Evolutionary conservation across 1,139 yeast genomes (phyloP).

Genomic region (Magnusiomyces sp.): DNA sequence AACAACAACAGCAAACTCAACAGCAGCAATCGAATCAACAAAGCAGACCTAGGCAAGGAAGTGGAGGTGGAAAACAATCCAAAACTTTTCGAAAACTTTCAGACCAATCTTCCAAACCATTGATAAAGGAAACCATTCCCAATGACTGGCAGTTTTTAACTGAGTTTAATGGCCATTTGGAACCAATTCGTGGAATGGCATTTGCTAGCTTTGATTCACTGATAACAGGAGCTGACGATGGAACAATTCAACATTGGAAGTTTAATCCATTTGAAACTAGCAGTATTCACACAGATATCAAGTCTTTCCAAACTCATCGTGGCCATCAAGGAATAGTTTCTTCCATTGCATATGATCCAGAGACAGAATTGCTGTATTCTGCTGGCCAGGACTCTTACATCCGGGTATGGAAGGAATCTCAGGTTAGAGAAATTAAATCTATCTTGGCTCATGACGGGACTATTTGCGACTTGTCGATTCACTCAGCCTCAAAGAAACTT

Average conservation of each 20-base stretch:
- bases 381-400: slow-evolving; percentile 22
- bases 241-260: slow-evolving; percentile 21
- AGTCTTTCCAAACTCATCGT: slow-evolving; percentile 11
- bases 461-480: slow-evolving; percentile 20
- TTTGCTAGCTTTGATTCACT: slow-evolving; percentile 15
- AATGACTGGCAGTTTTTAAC: slow-evolving; percentile 3
- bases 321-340: slow-evolving; percentile 22
- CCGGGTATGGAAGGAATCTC: slow-evolving; percentile 15
- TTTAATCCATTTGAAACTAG: slow-evolving; percentile 4
- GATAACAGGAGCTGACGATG: slow-evolving; percentile 21
- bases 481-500: slow-evolving; percentile 18
- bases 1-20: background rate
- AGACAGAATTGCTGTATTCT: slow-evolving; percentile 18
- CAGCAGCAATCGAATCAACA: slow-evolving; percentile 5
- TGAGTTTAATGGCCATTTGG: slow-evolving; percentile 13
- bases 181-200: slow-evolving; percentile 15
- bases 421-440: background rate
- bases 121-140: background rate
- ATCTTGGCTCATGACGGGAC: slow-evolving; percentile 19
- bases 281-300: slow-evolving; percentile 7
- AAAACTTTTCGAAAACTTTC: no score
- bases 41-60: slow-evolving; percentile 2
- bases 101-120: background rate
- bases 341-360: slow-evolving; percentile 19
- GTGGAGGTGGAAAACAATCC: background rate